Evolutionary conservation across 306 rosid genomes (phyloP), one percentile per base, ranked within the genome.

Genomic region (Dalbergia oliveri): DNA sequence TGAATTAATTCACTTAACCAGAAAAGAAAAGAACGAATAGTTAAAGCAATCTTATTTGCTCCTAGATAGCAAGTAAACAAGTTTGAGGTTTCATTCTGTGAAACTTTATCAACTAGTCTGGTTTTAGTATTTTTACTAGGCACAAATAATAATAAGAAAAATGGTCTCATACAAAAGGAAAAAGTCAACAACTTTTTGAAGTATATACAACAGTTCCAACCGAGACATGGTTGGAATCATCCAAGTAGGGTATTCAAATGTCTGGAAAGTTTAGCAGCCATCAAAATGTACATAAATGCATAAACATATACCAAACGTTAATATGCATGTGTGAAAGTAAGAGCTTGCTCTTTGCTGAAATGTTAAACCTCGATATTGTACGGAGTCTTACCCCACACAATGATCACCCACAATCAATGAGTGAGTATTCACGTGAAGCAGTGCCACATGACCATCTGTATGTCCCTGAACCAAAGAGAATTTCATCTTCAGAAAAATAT

Each of bases 361-460:
- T 45, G 56, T 71, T 33, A 13, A 43, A 58, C 43, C 47, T 11
- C 21, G 43, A 58, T 54, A 72, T 58, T 72, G 53, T 72, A 77
- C 15, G 26, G 75, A 85, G 80, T 77, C 91, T 94, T 88, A 94
- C 98, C 98, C 97, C 35, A 94, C 89, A 79, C 98, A 94, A 71
- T 94, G 98, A 86, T 94, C 98, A 75, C 98, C 98, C 0, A 90
- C 97, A 81, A 94, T 86, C 83, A 94, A 75, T 73, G 97, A 89
- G 80, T 90, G 71, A 51, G 96, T 88, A 37, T 85, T 80, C 73
- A 79, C 82, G 64, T 94, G 97, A 86, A 90, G 96, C 82, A 94
- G 81, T 7, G 81, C 96, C 94, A 92, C 82, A 84, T 94, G 98
- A 64, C 97, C 98, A 92, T 94, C 98, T 56, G 98, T 94, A 84